Conservation (phyloP, 2,329 filamentous ascomycete genomes). For the Didymella lethalis region DNA sequence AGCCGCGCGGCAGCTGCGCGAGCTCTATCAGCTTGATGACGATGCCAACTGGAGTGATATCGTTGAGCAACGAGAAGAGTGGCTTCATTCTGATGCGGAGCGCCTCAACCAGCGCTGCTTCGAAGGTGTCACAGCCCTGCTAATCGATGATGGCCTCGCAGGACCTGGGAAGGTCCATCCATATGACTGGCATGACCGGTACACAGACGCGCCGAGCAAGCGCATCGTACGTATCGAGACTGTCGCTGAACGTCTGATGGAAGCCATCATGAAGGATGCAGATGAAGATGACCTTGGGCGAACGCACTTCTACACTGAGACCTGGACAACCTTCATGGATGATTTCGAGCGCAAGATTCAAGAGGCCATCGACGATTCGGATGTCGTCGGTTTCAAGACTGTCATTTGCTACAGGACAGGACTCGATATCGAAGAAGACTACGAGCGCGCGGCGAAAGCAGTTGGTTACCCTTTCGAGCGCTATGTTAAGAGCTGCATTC, state of each 20-base stretch:
- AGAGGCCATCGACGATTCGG: slow-evolving; percentile 66
- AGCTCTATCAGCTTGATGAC: slow-evolving; percentile 65
- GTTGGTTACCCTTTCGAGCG: slow-evolving; percentile 51
- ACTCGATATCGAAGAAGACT: slow-evolving; percentile 61
- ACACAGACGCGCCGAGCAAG: slow-evolving; percentile 69
- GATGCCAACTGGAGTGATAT: slow-evolving; percentile 68
- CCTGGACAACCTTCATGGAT: slow-evolving; percentile 56
- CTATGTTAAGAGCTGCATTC: slow-evolving; percentile 51
- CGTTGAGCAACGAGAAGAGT: slow-evolving; percentile 57
- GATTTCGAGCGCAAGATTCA: slow-evolving; percentile 63
- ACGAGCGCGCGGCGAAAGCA: slow-evolving; percentile 47
- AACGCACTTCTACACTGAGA: slow-evolving; percentile 46
- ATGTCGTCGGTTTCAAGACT: slow-evolving; percentile 82
- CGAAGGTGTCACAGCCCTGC: slow-evolving; percentile 73
- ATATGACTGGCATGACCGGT: slow-evolving; percentile 66
- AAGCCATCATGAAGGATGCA: slow-evolving; percentile 57
- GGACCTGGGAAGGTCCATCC: slow-evolving; percentile 63
- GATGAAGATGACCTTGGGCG: slow-evolving; percentile 46
- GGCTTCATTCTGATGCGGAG: slow-evolving; percentile 57
- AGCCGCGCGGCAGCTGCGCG: slow-evolving; percentile 72
- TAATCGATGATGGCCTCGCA: slow-evolving; percentile 79
- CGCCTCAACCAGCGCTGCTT: slow-evolving; percentile 71
- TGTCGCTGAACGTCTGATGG: slow-evolving; percentile 69
- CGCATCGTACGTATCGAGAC: slow-evolving; percentile 81
- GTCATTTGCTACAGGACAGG: slow-evolving; percentile 84